These are phyloP conservation scores for Ogataea neopini DNA, from an alignment of 805 yeast genomes.

Conservation along the genomic window DNA sequence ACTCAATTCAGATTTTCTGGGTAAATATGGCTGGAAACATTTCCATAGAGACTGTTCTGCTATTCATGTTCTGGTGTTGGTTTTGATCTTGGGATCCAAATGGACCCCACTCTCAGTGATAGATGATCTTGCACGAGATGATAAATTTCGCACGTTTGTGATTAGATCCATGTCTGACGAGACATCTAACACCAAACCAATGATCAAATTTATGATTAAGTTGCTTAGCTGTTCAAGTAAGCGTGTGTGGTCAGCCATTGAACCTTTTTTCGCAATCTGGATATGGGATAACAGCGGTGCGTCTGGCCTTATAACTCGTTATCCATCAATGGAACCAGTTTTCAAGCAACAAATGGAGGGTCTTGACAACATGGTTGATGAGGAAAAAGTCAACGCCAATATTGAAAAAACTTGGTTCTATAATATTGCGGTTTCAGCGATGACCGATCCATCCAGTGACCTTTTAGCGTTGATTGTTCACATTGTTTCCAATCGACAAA, in stretches of 20 bases:
- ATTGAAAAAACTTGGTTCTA: conserved; percentile 33
- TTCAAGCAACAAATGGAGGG: not conserved
- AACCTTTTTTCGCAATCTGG: conserved; percentile 36
- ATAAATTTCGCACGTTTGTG: conserved; percentile 33
- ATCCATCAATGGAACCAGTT: not conserved
- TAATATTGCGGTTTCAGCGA: conserved; percentile 19
- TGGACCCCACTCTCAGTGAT: not conserved
- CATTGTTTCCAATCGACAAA: conserved; percentile 42
- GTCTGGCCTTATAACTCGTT: not conserved
- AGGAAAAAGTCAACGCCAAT: conserved; percentile 17
- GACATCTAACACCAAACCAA: not conserved
- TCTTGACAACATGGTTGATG: not conserved
- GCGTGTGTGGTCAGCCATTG: conserved; percentile 28
- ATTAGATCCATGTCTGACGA: conserved; percentile 30
- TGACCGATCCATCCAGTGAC: conserved; percentile 12
- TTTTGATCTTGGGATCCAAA: conserved; percentile 20
- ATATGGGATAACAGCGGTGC: conserved; percentile 34
- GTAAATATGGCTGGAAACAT: conserved; percentile 41
- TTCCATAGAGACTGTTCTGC: conserved; percentile 42
- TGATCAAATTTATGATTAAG: conserved; percentile 28
- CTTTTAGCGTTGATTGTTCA: conserved; percentile 29
- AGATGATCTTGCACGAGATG: conserved; percentile 17
- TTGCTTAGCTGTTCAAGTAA: too few relatives aligned
- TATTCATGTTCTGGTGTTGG: conserved; percentile 41
- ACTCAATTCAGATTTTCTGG: not conserved